Evolutionary conservation across 352 stramenopile genomes (phyloP), one percentile per base, ranked within the genome.

Genomic region (Globisporangium cylindrosporum): DNA sequence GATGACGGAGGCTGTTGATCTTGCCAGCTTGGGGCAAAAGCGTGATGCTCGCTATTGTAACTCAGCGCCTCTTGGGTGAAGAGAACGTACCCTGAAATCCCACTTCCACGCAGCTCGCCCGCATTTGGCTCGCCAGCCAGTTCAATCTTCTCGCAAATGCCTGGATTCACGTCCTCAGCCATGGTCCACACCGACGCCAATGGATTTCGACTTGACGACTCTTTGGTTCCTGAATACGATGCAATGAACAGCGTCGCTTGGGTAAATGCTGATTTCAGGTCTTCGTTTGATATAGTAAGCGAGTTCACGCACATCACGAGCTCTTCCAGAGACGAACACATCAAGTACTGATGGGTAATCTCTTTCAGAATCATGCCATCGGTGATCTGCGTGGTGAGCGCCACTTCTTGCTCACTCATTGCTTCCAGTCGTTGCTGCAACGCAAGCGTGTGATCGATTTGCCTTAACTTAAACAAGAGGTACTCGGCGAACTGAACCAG

Each of bases 281-380:
- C 43, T 36, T 64, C 24, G 25, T 38, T 72, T 27, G 61, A 61
- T 3, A 27, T 3, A 18, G 27, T 12, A 6, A 68, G 36, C 8
- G 67, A 24, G 43, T 65, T 72, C 22, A 38, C 67, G 32, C 53
- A 55, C 9, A 41, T 14, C 61, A 68, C 61, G 14, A 72, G 15
- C 25, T 64, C 41, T n/a, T 68, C 67, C 20, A 68, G 29, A 0
- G 67, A 68, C 5, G 20, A 48, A n/a, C 67, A 68, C 18, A n/a
- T n/a, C 32, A 53, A 22, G 18, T 56, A 32, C 32, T 59, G 60
- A 5, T 56, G 38, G 1, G 25, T 29, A 12, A 68, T 48, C 18
- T 25, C 43, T 25, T 25, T 54, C 29, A 65, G 7, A 27, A 59
- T 49, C 43, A 5, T 20, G 2, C 59, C 54, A 12, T 62, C 25